These are phyloP conservation scores for Chrysoporthe cubensis DNA, from an alignment of 2,329 filamentous ascomycete genomes.

Conservation along the genomic window DNA sequence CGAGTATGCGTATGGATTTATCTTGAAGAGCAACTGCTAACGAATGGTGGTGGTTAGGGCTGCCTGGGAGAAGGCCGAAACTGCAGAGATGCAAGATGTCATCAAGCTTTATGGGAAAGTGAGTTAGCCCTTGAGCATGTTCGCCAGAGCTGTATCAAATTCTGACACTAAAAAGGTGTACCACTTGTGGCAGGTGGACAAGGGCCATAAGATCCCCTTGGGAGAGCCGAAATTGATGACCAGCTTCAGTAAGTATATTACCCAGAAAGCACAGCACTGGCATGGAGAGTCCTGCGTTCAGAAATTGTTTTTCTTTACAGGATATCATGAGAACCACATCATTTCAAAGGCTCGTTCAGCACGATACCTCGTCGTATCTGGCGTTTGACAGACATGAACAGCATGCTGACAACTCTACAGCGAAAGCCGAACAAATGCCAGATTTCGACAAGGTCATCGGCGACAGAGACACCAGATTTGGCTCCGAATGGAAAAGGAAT, in stretches of 20 bases:
- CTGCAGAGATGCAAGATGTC: slow-evolving; percentile 78
- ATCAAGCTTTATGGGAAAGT: slow-evolving; percentile 75
- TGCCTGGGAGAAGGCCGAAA: slow-evolving; percentile 78
- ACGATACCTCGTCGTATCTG: too few species aligned
- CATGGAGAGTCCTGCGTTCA: neutral
- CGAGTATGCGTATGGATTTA: neutral
- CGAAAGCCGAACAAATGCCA: slow-evolving; percentile 46
- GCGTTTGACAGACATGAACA: neutral
- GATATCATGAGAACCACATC: too few species aligned
- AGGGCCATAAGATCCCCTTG: slow-evolving; percentile 62
- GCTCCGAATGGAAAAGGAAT: slow-evolving; percentile 50
- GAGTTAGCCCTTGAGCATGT: neutral
- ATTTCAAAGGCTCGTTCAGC: too few species aligned
- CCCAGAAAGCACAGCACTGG: neutral
- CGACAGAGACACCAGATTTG: slow-evolving; percentile 51
- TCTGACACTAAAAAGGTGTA: slow-evolving; percentile 51
- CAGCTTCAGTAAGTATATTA: slow-evolving; percentile 46
- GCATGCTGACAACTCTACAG: slow-evolving; percentile 2
- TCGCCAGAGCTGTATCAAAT: neutral
- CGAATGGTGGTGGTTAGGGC: slow-evolving; percentile 31
- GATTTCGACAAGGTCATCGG: slow-evolving; percentile 49
- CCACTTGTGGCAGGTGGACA: slow-evolving; percentile 85
- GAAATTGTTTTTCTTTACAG: too few species aligned
- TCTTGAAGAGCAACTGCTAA: neutral
- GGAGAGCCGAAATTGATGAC: slow-evolving; percentile 60